Base-by-base conservation (phyloP, 75 land plant genomes). In the Azolla pinnata region DNA sequence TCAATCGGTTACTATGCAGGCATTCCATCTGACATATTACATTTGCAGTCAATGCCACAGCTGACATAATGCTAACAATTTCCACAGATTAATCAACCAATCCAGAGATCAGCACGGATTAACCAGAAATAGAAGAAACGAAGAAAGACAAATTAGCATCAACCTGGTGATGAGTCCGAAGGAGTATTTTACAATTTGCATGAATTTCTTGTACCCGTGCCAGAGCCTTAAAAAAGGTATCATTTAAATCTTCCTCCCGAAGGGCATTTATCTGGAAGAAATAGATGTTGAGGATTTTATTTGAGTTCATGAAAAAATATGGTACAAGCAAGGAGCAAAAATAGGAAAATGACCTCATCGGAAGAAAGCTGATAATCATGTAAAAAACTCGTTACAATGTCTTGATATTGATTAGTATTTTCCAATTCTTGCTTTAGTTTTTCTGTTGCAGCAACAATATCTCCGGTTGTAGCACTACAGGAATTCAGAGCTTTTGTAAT, bases 111-210 rank as follows among this genome's bases (percentile, higher is more conserved):
- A n/a, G n/a, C n/a, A 30, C 21, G 25, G 1, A 50, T 18, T 18
- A 28, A n/a, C 20, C 31, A 44, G 32, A 65, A 29, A 65, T 32
- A 33, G 21, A 44, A 33, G 38, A 62, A 60, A 45, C 16, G 54
- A 17, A 1, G 40, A 55, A n/a, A n/a, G n/a, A n/a, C n/a, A n/a
- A n/a, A n/a, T n/a, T n/a, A n/a, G n/a, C n/a, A 46, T 46, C 14
- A 18, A 82, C 96, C 78, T 89, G 96, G 62, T 93, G 98, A 68
- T 93, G 98, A 52, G 98, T 93, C 68, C 98, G 79, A 1, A 93
- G 78, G 46, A 93, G 69, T 49, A 83, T 64, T 66, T 93, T 93
- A 75, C 98, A 93, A 63, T 93, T 93, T 34, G 85, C 83, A 69
- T 93, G 98, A 30, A 93, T 93, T 72, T 93, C 87, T 63, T 93